These are phyloP conservation scores for Paecilomyces variotii DNA, from an alignment of 2,329 filamentous ascomycete genomes.

Conservation along the genomic window DNA sequence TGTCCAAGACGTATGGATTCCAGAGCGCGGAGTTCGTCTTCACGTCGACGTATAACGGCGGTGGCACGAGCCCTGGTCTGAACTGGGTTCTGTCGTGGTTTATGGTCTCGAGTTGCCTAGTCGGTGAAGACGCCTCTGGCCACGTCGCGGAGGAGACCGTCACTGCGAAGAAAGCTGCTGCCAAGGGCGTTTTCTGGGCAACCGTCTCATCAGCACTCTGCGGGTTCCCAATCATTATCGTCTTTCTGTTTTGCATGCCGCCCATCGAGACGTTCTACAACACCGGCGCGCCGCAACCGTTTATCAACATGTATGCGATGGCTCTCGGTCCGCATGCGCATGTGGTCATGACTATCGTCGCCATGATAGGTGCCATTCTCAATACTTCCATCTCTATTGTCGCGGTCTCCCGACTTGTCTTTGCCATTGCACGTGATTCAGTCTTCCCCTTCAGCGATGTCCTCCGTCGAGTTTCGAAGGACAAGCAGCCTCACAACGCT, in stretches of 20 bases:
- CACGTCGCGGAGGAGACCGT: slow-evolving; percentile 23
- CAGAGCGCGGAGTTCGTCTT: slow-evolving; percentile 37
- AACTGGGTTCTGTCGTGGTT: slow-evolving; percentile 24
- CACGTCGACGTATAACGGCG: slow-evolving; percentile 6
- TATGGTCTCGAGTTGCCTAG: slow-evolving; percentile 17
- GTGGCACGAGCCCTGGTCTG: slow-evolving; percentile 13
- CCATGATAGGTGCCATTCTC: slow-evolving; percentile 7
- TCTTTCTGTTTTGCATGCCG: slow-evolving; percentile 24
- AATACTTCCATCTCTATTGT: slow-evolving; percentile 49
- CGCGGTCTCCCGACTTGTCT: slow-evolving; percentile 48
- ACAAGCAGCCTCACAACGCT: slow-evolving; percentile 48
- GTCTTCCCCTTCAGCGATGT: slow-evolving; percentile 48
- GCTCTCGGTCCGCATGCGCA: slow-evolving; percentile 9
- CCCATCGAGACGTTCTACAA: slow-evolving; percentile 21
- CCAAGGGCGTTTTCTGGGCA: slow-evolving; percentile 22
- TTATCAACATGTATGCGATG: slow-evolving; percentile 9
- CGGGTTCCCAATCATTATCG: slow-evolving; percentile 21
- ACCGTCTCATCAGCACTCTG: slow-evolving; percentile 20
- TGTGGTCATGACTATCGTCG: slow-evolving; percentile 7
- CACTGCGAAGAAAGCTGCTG: slow-evolving; percentile 21
- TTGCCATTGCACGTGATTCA: slow-evolving; percentile 50
- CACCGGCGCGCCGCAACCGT: slow-evolving; percentile 20
- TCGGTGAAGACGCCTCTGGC: slow-evolving; percentile 21
- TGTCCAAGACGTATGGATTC: slow-evolving; percentile 38
- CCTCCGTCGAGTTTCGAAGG: slow-evolving; percentile 42